Evolutionary conservation across 2,329 filamentous ascomycete genomes (phyloP).

Genomic region (Rhynchosporium graminicola): DNA sequence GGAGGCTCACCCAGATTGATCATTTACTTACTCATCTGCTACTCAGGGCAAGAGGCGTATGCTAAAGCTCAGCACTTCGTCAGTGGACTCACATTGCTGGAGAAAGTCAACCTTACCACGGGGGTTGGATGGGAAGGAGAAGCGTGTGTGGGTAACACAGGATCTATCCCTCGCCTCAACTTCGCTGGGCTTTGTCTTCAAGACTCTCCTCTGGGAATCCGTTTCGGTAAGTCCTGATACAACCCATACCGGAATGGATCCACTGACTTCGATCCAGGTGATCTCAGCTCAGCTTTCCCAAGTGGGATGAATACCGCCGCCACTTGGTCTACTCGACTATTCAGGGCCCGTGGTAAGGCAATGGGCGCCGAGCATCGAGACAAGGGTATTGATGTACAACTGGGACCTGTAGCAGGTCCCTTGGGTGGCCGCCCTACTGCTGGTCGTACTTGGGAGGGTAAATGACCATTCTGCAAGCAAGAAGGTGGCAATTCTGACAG

Average conservation of each 20-base stretch:
- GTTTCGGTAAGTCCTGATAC: conserved; percentile 46
- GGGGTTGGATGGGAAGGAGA: conserved; percentile 55
- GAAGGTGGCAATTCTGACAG: conserved; percentile 1
- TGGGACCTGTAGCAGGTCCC: conserved; percentile 72
- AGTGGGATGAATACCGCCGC: conserved; percentile 74
- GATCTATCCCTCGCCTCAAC: conserved; percentile 37
- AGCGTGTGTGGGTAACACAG: conserved; percentile 40
- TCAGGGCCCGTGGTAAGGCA: conserved; percentile 67
- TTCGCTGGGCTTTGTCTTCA: conserved; percentile 41
- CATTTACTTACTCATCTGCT: no score
- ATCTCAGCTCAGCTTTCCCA: conserved; percentile 75
- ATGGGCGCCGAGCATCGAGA: conserved; percentile 71
- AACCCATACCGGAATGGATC: conserved; percentile 43
- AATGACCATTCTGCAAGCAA: neutral
- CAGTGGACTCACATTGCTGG: conserved; percentile 72
- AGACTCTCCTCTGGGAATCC: conserved; percentile 39
- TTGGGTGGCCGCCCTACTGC: conserved; percentile 67
- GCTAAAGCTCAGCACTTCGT: conserved; percentile 68
- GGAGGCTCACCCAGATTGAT: no score
- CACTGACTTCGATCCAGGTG: conserved; percentile 46
- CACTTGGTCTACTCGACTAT: conserved; percentile 72
- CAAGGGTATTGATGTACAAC: conserved; percentile 72
- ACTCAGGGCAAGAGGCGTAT: conserved; percentile 61
- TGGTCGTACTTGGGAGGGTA: conserved; percentile 68
- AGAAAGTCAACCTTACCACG: conserved; percentile 93